Percentiles rank a stretch among this genome's conserved stretches.
phyloP scores from a whole-genome alignment of 306 rosid species.

The Malus asiatica region DNA sequence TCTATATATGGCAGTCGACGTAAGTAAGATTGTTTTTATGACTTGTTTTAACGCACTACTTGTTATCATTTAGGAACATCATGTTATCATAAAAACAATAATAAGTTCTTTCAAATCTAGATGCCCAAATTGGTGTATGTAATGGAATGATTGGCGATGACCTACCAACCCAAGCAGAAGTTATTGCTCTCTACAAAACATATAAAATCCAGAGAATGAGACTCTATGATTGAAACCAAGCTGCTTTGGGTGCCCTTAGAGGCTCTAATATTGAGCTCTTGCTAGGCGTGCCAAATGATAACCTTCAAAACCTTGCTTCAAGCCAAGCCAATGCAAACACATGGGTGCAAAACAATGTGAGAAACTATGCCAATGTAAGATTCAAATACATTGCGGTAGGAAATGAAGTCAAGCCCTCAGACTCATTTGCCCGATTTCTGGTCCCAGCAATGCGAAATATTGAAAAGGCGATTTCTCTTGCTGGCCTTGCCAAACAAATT shows the following conservation, averaged over 20 bases:
- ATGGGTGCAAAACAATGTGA: slow-evolving; percentile 20
- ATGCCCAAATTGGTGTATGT: slow-evolving; percentile 39
- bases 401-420: slow-evolving; percentile 15
- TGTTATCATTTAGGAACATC: neutral
- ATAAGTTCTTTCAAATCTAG: slow-evolving; percentile 2
- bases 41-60: too few species aligned
- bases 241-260: slow-evolving; percentile 24
- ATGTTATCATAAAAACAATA: neutral
- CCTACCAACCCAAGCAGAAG: slow-evolving; percentile 28
- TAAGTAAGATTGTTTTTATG: too few species aligned
- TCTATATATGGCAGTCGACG: too few species aligned
- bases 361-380: slow-evolving; percentile 1
- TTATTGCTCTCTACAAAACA: slow-evolving; percentile 10
- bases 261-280: slow-evolving; percentile 31
- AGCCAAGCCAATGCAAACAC: neutral
- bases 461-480: neutral
- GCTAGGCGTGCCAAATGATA: slow-evolving; percentile 2
- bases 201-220: slow-evolving; percentile 27
- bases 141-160: slow-evolving; percentile 26
- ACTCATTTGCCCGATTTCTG: neutral
- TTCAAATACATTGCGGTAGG: slow-evolving; percentile 24
- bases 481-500: neutral
- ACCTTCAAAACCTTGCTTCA: slow-evolving; percentile 7
- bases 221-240: slow-evolving; percentile 16
- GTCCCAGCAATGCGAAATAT: slow-evolving; percentile 21